Base-by-base conservation (phyloP, 495 filamentous ascomycete species). In the Opeltia flavorubescens region DNA sequence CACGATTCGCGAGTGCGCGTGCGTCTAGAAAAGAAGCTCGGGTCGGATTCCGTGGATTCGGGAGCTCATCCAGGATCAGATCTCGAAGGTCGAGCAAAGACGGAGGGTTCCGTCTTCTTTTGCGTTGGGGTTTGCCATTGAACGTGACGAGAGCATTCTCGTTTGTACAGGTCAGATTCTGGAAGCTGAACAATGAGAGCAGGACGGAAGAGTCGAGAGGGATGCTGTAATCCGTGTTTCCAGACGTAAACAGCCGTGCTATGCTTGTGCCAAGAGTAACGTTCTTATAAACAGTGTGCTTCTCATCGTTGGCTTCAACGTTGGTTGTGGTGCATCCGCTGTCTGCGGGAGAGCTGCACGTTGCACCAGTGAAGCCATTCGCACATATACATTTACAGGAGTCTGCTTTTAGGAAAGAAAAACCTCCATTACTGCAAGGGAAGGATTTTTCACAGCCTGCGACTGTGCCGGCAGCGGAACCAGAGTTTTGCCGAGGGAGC, bases 121-220 rank as follows among this genome's bases (percentile, higher is more conserved):
- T 20, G 44, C 49, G 31, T 38, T 50, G 26, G 42, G 44, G 64
- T 26, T 62, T 54, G 24, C 79, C 76, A 46, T 79, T 72, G 55
- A 98, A 93, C 0, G 84, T 81, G 6, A 96, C 80, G 18, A 98
- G 74, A 0, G 84, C 78, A 50, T 95, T 95, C 62, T 95, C 78
- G 0, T 78, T 74, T 1, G 72, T 76, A 62, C 91, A 98, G 40
- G 78, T 80, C 27, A 93, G 67, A 48, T 80, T 80, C 28, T 68
- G 77, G 33, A 72, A 62, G 55, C 79, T 85, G 62, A 98, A 88
- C 40, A 86, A 72, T 0, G 79, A 74, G 49, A 95, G 70, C 51
- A 96, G 68, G 6, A 69, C 67, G 4, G 72, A 66, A 6, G 69
- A 63, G 49, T 80, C 70, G 3, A 98, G 75, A 1, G 78, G 72